Base-by-base conservation (phyloP, 2,329 filamentous ascomycete species). In the Exophiala oligosperma region DNA sequence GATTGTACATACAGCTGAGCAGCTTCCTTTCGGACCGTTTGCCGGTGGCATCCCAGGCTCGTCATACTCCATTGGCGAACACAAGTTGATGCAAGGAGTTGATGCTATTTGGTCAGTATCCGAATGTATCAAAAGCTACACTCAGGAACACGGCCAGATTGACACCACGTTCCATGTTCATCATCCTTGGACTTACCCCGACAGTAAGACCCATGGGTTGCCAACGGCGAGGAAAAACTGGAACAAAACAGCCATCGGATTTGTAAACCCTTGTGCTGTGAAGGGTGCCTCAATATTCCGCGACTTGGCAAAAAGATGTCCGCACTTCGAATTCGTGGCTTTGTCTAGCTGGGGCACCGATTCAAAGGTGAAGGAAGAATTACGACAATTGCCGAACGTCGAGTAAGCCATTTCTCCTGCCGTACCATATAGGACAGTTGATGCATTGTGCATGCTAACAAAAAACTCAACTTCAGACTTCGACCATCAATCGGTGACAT, bases 131-230 rank as follows among this genome's bases (percentile, higher is more conserved):
- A 47, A 59, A 52, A 47, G 49, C 12, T 65, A 65, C 38, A 54
- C 62, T 4, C 41, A 48, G n/a, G 21, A 64, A 17, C 28, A 64
- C 35, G 60, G 63, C 12, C 52, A 59, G 14, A 49, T 65, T 2
- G 38, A 62, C 11, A 60, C 59, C 1, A 53, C 52, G 4, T 64
- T 60, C 50, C 55, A 57, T 12, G 46, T 56, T 11, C 56, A 64
- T 40, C 63, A 64, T 46, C 59, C 62, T 1, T 65, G 63, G 63
- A 64, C 54, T 8, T 65, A 65, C 32, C 54, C 60, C 17, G 59
- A 64, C 24, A 53, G 50, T 12, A 52, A 56, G 28, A 64, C 52
- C 2, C 53, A 56, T 23, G 29, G 50, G 17, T 41, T 59, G 37
- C 63, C 61, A 3, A n/a, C 40, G 11, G 35, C 52, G 11, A 26